Base-by-base conservation (phyloP, 148 eudicot species). In the Rhododendron kiyosumense region DNA sequence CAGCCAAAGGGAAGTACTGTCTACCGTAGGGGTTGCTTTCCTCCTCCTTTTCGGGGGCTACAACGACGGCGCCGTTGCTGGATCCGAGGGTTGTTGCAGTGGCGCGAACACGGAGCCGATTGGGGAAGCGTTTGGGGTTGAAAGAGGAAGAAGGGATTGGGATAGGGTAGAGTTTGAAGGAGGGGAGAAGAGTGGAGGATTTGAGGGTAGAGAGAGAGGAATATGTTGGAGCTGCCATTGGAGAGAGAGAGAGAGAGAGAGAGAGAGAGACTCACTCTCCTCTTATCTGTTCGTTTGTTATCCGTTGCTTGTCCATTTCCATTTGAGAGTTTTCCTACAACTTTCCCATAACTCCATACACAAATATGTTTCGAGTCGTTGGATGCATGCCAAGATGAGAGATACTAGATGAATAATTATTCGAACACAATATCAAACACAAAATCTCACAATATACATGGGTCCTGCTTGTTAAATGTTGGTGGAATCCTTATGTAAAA, bases 1-100 rank as follows among this genome's bases (percentile, higher is more conserved):
- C 98, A 54, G 99, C 99, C 84, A 96, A 90, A 15, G 99, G 99
- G 86, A 96, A 96, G 87, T 88, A 95, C 78, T 93, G 92, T 43
- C 88, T 82, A 54, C 88, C 88, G 26, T 59, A 86, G 2, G 45
- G 3, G 81, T 14, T 41, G 85, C 14, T 57, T 67, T 45, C 59
- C 51, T 87, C 57, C 45, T 87, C 78, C 65, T 85, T 83, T 43
- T 57, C 84, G 11, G 87, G 78, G 18, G 86, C 90, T n/a, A 88
- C 86, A 17, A 86, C 79, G 38, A 89, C 89, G 67, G 96, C 90
- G 41, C 99, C 99, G 89, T 96, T 96, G 74, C 89, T 87, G 76
- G 98, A 89, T 28, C 91, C 93, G 9, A 95, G 89, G 59, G 92
- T 59, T 1, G 65, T 88, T 5, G 93, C 93, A 43, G 99, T 86